Base-by-base conservation (phyloP, 768 basidiomycete species). In the Auriscalpium vulgare region DNA sequence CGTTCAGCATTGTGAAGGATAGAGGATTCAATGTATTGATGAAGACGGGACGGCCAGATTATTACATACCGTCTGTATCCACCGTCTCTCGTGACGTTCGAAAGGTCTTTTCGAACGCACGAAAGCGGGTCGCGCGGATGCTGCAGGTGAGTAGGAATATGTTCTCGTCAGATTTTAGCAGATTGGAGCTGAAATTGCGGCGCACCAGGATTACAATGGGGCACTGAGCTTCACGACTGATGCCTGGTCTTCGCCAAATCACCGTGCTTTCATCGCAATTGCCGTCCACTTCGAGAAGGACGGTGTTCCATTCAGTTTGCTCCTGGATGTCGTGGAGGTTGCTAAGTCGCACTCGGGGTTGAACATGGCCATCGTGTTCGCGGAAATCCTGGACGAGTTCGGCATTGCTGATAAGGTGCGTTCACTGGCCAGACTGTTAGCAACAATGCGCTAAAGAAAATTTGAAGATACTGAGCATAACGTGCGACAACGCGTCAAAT, bases 401-500 rank as follows among this genome's bases (percentile, higher is more conserved):
- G 60, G 64, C 0, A 63, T 73, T 5, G 45, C 61, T 13, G 46
- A 68, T n/a, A 72, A 71, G 67, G 69, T 70, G 16, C 36, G 54
- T 59, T 56, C 2, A 35, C 13, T 47, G 16, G 36, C 2, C 46
- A 14, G 5, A n/a, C 3, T 10, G 36, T 11, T 16, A 36, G 11
- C 11, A 11, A 53, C 13, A 38, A 43, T 11, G 16, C 29, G 29
- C 8, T 19, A 8, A 44, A 34, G 14, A 13, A 10, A 19, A 4
- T 5, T 48, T 47, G 10, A 4, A 67, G 70, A 59, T 74, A 13
- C 62, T 75, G 2, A 61, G 66, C 10, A 53, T 75, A 3, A 73
- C 67, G 2, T 68, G 65, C 43, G 69, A 77, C 56, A 76, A 76
- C 59, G 71, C 71, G 2, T 61, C 62, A 0, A 55, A 57, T 4